Percentiles rank a stretch among this genome's conserved stretches.
phyloP scores from a whole-genome alignment of 495 filamentous ascomycete species.

The Aspergillus avenaceus region DNA sequence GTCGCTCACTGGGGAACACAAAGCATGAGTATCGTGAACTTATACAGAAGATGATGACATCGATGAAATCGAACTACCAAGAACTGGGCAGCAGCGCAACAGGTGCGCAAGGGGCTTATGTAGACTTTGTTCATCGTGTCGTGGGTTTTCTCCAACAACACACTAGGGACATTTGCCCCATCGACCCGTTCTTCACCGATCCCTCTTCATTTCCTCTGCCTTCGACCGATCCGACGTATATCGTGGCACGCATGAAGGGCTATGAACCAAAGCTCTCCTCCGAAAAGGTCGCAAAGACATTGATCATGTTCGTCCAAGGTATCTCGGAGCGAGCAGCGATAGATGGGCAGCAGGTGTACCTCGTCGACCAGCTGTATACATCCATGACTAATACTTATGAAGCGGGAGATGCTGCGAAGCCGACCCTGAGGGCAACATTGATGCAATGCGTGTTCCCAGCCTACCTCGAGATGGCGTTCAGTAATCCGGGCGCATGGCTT shows the following conservation, averaged over 20 bases:
- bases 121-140: conserved; percentile 62
- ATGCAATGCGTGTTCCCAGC: conserved; percentile 60
- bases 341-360: conserved; percentile 56
- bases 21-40: conserved; percentile 53
- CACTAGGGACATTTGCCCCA: conserved; percentile 54
- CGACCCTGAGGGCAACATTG: conserved; percentile 54
- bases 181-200: conserved; percentile 68
- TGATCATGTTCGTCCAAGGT: conserved; percentile 60
- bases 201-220: conserved; percentile 62
- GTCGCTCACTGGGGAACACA: conserved; percentile 26
- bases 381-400: conserved; percentile 54
- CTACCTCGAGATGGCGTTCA: conserved; percentile 54
- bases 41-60: conserved; percentile 54
- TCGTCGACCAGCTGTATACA: conserved; percentile 53
- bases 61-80: conserved; percentile 67
- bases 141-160: conserved; percentile 64
- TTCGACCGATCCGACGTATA: conserved; percentile 60
- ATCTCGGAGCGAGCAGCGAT: conserved; percentile 59
- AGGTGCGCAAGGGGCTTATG: conserved; percentile 51
- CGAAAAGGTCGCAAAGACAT: conserved; percentile 48
- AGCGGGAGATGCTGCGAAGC: conserved; percentile 32
- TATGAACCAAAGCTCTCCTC: conserved; percentile 58
- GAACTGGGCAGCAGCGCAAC: conserved; percentile 46
- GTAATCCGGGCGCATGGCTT: conserved; percentile 52
- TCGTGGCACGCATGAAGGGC: conserved; percentile 60